A percentile compares a stretch with the other conserved stretches of the same genome.
Conservation (phyloP, 441 rosid genomes). For the Syzygium syzygioides region DNA sequence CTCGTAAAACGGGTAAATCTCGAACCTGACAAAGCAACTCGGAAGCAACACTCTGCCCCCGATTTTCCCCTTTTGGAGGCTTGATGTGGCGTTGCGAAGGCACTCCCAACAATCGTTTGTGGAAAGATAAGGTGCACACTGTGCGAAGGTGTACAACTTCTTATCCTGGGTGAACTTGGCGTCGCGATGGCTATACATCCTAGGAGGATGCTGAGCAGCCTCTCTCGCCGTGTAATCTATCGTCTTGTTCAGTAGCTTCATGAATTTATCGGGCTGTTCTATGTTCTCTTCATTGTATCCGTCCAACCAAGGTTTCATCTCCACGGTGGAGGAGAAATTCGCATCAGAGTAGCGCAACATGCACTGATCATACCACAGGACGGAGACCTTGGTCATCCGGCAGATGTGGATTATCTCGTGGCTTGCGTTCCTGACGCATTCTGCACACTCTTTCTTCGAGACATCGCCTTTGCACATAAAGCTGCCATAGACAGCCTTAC, state of each 20-base stretch:
- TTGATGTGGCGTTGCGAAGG: too few species aligned
- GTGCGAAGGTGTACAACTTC: neutral
- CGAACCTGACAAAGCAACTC: too few species aligned
- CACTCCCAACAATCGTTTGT: neutral
- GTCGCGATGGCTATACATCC: neutral
- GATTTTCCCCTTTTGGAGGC: too few species aligned
- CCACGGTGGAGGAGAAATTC: too few species aligned
- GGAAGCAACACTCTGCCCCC: too few species aligned
- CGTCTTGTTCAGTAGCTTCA: neutral
- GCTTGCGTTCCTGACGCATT: neutral
- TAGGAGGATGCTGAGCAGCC: neutral
- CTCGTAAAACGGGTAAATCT: too few species aligned
- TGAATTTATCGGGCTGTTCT: too few species aligned
- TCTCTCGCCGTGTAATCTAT: neutral
- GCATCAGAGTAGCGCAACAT: too few species aligned
- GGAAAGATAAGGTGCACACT: neutral
- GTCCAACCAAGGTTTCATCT: too few species aligned
- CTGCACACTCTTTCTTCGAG: neutral
- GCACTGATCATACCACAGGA: constrained; percentile 42
- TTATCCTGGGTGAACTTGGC: neutral
- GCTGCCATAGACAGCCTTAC: neutral
- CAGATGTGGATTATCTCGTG: neutral
- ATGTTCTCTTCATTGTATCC: too few species aligned
- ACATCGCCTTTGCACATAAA: constrained; percentile 3
- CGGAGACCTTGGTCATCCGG: neutral